phyloP scores from a whole-genome alignment of 2,329 filamentous ascomycete species.

The Scopulariopsis brevicaulis region DNA sequence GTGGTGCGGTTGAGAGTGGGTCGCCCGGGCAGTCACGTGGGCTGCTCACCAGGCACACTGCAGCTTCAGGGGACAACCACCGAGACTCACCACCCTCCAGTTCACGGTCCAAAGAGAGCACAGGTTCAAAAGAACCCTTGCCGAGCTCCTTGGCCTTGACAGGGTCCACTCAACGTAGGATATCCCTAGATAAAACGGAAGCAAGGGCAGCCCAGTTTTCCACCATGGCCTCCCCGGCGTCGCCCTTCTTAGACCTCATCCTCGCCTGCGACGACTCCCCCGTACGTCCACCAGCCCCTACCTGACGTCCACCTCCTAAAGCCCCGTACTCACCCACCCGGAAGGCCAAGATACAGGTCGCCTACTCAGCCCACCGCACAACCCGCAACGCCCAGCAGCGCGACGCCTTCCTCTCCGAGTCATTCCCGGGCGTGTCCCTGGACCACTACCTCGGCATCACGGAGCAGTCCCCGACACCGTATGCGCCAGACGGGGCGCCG shows the following conservation, averaged over 20 bases:
- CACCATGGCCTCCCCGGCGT: neutral
- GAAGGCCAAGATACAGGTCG: constrained; percentile 51
- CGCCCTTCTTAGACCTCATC: constrained; percentile 47
- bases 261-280: constrained; percentile 52
- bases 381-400: constrained; percentile 68
- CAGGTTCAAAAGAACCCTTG: neutral
- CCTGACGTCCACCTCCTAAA: neutral
- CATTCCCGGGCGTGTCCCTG: constrained; percentile 60
- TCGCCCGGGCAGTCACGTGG: neutral
- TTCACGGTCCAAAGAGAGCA: neutral
- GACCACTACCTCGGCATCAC: constrained; percentile 35
- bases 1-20: neutral
- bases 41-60: neutral
- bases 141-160: too few species aligned
- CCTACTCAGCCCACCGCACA: constrained; percentile 64
- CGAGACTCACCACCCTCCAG: neutral
- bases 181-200: neutral
- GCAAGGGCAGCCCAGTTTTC: neutral
- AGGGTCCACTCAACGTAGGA: neutral
- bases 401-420: constrained; percentile 55
- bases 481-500: constrained; percentile 50
- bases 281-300: constrained; percentile 31
- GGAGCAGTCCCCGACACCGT: constrained; percentile 56
- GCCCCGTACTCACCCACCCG: neutral
- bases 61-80: neutral